Conservation (phyloP, 148 eudicot species). For the Rheum nobile region DNA sequence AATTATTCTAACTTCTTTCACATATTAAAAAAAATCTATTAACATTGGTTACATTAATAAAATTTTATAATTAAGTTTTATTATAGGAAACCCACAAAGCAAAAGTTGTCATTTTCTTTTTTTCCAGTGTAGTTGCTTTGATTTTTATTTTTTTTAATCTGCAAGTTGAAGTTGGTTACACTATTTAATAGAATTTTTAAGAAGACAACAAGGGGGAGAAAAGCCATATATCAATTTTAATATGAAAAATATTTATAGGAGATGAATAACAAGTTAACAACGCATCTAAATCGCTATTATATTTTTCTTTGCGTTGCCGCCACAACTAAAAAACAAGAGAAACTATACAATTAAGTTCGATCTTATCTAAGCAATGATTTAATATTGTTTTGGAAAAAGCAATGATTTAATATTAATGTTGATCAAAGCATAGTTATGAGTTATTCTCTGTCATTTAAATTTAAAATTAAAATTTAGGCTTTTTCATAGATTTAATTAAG, state of each 20-base stretch:
- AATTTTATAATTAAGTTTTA: background rate
- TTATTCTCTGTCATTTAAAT: background rate
- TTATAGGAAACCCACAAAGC: background rate
- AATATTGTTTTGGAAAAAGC: background rate
- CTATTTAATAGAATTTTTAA: background rate
- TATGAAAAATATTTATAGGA: background rate
- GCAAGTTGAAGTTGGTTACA: background rate
- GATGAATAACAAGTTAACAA: background rate
- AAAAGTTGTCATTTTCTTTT: background rate
- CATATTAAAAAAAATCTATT: too few species aligned
- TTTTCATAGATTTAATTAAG: background rate
- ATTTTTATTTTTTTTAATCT: background rate
- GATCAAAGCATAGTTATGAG: slow-evolving; percentile 1
- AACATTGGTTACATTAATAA: too few species aligned
- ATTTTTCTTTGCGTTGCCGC: background rate
- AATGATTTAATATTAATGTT: background rate
- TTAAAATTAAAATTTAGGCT: background rate
- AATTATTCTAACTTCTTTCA: too few species aligned
- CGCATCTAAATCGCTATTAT: background rate
- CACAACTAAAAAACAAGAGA: background rate
- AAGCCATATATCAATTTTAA: background rate
- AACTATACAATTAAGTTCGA: background rate
- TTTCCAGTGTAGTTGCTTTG: background rate
- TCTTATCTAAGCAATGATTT: background rate
- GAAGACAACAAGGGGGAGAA: background rate